Evolutionary conservation across 805 yeast species (phyloP), one percentile per base, ranked within the genome.

Genomic region (Yarrowia phangngaensis): DNA sequence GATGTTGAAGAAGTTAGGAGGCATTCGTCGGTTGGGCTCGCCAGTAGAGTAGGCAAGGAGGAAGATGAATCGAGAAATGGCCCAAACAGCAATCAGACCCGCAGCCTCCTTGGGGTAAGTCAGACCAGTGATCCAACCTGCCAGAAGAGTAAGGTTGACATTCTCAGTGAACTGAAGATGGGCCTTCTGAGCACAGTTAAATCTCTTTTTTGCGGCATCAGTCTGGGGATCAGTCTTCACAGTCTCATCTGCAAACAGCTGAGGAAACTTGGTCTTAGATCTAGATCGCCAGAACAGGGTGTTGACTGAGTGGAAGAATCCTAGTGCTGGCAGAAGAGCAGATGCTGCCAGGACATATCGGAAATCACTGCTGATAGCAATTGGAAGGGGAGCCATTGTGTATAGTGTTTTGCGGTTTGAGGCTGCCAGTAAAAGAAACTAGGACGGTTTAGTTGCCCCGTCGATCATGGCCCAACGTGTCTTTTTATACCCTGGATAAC

Each of bases 101-200:
- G 51, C 52, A 19, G 45, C 36, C 23, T 27, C 20, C 33, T 29
- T 24, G 51, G 52, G 52, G 43, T 30, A 45, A 3, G 36, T 20
- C 8, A 50, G 17, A 5, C 52, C 51, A 12, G 31, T 15, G 14
- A 46, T 48, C 31, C 32, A 26, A 11, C 45, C 45, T 6, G 45
- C 33, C 23, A 48, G 14, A 8, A 24, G 20, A 15, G 47, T 46
- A 16, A 32, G 26, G 20, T 26, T 31, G 40, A 50, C 45, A 31
- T 50, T 32, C 34, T 50, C 52, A 16, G 50, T 32, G 34, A 45
- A 30, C 30, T 50, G 48, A 6, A 48, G 27, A 26, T 50, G 52
- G 12, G 52, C 51, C 34, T 48, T 48, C 34, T 50, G 52, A 7
- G 52, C 52, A 11, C 52, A 50, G 34, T 50, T 50, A 51, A 50